Percentiles rank a stretch among this genome's conserved stretches.
Evolutionary conservation across 1,284 basidiomycete species (phyloP).

Genomic region (Marasmius sp.): DNA sequence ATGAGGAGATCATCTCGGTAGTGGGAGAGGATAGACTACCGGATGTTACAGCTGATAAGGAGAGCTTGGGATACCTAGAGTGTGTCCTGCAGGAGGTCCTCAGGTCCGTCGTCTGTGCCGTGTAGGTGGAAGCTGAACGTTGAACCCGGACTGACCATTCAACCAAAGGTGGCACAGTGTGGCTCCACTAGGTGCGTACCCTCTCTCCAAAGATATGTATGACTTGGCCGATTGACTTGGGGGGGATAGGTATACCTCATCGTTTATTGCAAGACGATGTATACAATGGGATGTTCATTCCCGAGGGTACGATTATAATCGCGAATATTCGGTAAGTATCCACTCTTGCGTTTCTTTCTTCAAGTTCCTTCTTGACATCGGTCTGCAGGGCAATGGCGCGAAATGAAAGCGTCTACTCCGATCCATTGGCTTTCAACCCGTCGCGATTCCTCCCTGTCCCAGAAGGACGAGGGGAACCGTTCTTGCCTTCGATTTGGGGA

Average conservation of each 20-base stretch:
- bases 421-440: neutral
- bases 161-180: neutral
- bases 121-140: neutral
- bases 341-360: neutral
- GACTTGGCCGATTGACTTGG: neutral
- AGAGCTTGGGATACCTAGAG: conserved; percentile 10
- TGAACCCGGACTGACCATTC: neutral
- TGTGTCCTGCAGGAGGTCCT: neutral
- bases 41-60: conserved; percentile 8
- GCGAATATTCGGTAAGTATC: neutral
- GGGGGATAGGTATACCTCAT: conserved; percentile 1
- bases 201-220: neutral
- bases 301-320: conserved; percentile 1
- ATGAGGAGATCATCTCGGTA: conserved; percentile 8
- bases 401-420: conserved; percentile 1
- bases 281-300: conserved; percentile 1
- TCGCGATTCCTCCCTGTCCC: conserved; percentile 1
- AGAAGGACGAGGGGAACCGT: conserved; percentile 3
- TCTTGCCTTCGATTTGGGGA: neutral
- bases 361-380: neutral
- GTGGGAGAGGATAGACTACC: conserved; percentile 12
- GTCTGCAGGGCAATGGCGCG: neutral
- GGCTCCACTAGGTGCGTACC: neutral
- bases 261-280: neutral
- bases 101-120: neutral